These are phyloP conservation scores for Hura crepitans DNA, from an alignment of 441 rosid species.

Conservation along the genomic window DNA sequence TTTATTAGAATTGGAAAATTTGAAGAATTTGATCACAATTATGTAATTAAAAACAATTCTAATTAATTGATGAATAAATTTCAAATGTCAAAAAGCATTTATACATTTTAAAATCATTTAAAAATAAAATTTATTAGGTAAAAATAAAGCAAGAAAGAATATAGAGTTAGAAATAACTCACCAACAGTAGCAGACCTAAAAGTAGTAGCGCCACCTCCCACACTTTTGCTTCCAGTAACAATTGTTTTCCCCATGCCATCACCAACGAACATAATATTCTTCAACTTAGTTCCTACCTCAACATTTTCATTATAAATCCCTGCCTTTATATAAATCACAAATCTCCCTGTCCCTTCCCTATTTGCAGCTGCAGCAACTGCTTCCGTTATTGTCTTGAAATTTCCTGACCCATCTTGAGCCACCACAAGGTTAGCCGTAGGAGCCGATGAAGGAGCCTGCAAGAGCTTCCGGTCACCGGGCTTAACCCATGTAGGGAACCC, in stretches of 20 bases:
- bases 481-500: conserved; percentile 71
- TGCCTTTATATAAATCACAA: conserved; percentile 59
- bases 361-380: conserved; percentile 53
- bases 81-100: too few species aligned
- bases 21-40: too few species aligned
- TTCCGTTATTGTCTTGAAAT: conserved; percentile 48
- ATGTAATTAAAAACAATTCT: too few species aligned
- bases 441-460: conserved; percentile 36
- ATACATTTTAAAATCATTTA: too few species aligned
- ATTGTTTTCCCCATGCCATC: conserved; percentile 68
- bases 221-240: conserved; percentile 77
- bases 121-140: too few species aligned
- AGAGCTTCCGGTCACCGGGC: conserved; percentile 53
- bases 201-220: conserved; percentile 64
- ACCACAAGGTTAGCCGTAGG: conserved; percentile 53
- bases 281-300: conserved; percentile 34
- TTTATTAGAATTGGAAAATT: too few species aligned
- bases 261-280: conserved; percentile 73
- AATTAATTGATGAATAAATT: too few species aligned
- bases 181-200: conserved; percentile 86
- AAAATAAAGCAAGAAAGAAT: background rate
- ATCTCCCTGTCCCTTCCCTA: conserved; percentile 49
- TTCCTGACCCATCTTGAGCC: conserved; percentile 67
- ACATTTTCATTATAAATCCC: conserved; percentile 74
- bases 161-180: conserved; percentile 21